A percentile compares a stretch with the other conserved stretches of the same genome.
These are phyloP conservation scores for Blastobotrys persicus DNA, from an alignment of 1,139 yeast species.

Conservation along the genomic window DNA sequence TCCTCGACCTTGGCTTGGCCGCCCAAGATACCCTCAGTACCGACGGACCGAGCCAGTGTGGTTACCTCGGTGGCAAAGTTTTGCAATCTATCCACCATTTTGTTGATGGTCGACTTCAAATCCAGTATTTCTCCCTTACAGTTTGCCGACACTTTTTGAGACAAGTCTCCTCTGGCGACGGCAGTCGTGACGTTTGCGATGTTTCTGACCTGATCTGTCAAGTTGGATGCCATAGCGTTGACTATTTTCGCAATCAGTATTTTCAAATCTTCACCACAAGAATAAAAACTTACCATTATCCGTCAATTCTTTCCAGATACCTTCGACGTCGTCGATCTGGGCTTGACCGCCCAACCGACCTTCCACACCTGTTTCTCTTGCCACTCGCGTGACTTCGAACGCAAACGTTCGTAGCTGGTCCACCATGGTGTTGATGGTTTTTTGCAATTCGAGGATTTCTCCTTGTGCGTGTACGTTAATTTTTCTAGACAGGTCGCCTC, in stretches of 20 bases:
- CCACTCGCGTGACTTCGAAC: slow-evolving; percentile 82
- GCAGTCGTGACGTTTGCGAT: slow-evolving; percentile 91
- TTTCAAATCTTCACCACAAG: too few species aligned
- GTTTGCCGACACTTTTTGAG: slow-evolving; percentile 83
- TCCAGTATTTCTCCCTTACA: slow-evolving; percentile 86
- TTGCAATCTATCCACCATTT: slow-evolving; percentile 86
- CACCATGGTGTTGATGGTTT: slow-evolving; percentile 83
- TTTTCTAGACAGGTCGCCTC: slow-evolving; percentile 73
- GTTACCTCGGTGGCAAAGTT: slow-evolving; percentile 89
- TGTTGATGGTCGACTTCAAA: slow-evolving; percentile 73
- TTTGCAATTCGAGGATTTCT: slow-evolving; percentile 72
- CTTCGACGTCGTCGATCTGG: slow-evolving; percentile 76
- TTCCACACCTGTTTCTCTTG: slow-evolving; percentile 86
- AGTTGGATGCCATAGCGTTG: slow-evolving; percentile 84
- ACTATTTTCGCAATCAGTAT: too few species aligned
- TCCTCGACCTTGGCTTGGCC: slow-evolving; percentile 92
- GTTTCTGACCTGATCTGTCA: slow-evolving; percentile 84
- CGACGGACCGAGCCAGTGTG: slow-evolving; percentile 82
- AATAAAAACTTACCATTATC: slow-evolving; percentile 53
- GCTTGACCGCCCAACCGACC: slow-evolving; percentile 90
- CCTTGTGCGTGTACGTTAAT: slow-evolving; percentile 85
- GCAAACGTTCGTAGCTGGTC: slow-evolving; percentile 86
- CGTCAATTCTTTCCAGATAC: slow-evolving; percentile 85
- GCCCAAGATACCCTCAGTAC: slow-evolving; percentile 84
- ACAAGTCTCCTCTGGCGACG: slow-evolving; percentile 85